Evolutionary conservation across 164 flowering plant genomes (phyloP).

Genomic region (Magnolia changhungtana): DNA sequence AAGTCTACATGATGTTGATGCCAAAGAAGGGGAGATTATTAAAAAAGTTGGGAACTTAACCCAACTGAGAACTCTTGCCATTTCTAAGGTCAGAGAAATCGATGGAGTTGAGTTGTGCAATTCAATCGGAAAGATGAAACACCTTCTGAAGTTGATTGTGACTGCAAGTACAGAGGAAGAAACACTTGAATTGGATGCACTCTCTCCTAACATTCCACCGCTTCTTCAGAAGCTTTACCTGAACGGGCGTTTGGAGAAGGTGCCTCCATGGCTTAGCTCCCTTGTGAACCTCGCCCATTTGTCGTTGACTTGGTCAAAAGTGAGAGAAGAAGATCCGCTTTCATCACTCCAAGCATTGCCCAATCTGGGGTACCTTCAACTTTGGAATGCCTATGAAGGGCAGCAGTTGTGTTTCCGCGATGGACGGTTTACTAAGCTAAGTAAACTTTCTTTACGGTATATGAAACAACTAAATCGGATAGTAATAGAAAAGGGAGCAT

Average conservation of each 20-base stretch:
- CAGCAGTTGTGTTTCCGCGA: conserved; percentile 18
- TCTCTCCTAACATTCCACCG: background rate
- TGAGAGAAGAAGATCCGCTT: conserved; percentile 21
- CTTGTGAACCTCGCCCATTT: conserved; percentile 25
- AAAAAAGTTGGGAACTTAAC: background rate
- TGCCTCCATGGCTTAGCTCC: conserved; percentile 31
- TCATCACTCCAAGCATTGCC: conserved; percentile 21
- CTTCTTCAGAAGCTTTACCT: conserved; percentile 30
- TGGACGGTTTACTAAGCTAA: conserved; percentile 31
- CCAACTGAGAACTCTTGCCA: conserved; percentile 5
- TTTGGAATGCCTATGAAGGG: conserved; percentile 26
- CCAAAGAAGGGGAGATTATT: background rate
- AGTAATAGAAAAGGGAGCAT: conserved; percentile 28
- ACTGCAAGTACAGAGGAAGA: background rate
- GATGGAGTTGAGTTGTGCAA: background rate
- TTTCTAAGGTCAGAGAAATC: background rate
- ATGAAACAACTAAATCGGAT: conserved; percentile 17
- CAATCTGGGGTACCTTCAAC: conserved; percentile 26
- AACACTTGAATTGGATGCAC: background rate
- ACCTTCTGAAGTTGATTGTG: background rate
- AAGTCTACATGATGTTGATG: background rate
- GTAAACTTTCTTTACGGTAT: conserved; percentile 19
- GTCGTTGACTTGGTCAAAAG: conserved; percentile 16
- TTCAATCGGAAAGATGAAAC: conserved; percentile 11
- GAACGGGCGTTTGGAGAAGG: conserved; percentile 20